Conservation (phyloP, 179 eudicot genomes). For the Gypsophila paniculata region DNA sequence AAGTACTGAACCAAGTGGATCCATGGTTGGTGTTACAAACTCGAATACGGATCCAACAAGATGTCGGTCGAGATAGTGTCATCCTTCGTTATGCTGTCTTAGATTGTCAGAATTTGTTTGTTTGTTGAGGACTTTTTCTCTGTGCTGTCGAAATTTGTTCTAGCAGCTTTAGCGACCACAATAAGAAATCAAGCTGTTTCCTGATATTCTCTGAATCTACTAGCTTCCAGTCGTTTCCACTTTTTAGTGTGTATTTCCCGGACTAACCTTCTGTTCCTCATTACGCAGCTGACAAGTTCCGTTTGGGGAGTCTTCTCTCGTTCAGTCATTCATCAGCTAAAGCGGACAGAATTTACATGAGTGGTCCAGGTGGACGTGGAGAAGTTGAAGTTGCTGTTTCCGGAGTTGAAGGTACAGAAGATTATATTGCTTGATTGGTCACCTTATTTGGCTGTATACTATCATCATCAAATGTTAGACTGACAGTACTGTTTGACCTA, state of each 20-base stretch:
- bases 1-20: background rate
- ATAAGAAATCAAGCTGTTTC: background rate
- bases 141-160: background rate
- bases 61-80: background rate
- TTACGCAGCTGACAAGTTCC: conserved; percentile 68
- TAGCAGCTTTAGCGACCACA: background rate
- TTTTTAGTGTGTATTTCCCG: background rate
- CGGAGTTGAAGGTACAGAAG: conserved; percentile 69
- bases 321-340: conserved; percentile 69
- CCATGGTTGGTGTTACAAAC: background rate
- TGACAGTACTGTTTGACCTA: background rate
- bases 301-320: conserved; percentile 87
- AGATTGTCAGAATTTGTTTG: background rate
- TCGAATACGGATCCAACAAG: background rate
- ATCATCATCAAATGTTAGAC: background rate
- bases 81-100: background rate
- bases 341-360: conserved; percentile 86
- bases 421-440: background rate
- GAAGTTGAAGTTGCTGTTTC: conserved; percentile 99
- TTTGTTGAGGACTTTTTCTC: background rate
- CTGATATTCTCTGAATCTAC: background rate
- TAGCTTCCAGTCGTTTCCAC: background rate
- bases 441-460: background rate
- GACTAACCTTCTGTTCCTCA: conserved; percentile 5
- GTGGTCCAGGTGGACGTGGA: conserved; percentile 98